These are phyloP conservation scores for Fusarium dlaminii DNA, from an alignment of 2,329 filamentous ascomycete genomes.

Conservation along the genomic window DNA sequence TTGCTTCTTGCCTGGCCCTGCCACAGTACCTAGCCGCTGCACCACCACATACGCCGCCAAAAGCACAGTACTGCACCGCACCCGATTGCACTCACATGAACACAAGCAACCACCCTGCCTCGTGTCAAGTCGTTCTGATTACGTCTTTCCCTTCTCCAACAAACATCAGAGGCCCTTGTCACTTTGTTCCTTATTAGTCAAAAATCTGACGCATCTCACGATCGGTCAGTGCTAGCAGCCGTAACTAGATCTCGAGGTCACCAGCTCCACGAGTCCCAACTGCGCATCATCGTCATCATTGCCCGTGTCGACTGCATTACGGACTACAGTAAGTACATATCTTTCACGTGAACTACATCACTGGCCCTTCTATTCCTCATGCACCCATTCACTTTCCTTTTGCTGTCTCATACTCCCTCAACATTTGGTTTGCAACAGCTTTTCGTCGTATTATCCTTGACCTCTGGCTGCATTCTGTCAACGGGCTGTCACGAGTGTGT, in stretches of 20 bases:
- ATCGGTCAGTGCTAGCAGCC: slow-evolving; percentile 40
- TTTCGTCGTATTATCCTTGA: slow-evolving; percentile 11
- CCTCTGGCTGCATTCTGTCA: slow-evolving; percentile 34
- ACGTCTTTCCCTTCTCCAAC: slow-evolving; percentile 20
- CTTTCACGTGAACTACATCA: slow-evolving; percentile 1
- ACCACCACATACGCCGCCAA: slow-evolving; percentile 37
- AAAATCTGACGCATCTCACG: slow-evolving; percentile 28
- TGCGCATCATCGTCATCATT: slow-evolving; percentile 39
- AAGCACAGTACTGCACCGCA: slow-evolving; percentile 35
- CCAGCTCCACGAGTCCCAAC: slow-evolving; percentile 29
- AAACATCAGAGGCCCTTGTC: slow-evolving; percentile 27
- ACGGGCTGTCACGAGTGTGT: slow-evolving; percentile 46
- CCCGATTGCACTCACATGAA: slow-evolving; percentile 34
- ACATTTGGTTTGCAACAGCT: slow-evolving; percentile 1
- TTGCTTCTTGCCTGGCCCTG: slow-evolving; percentile 30
- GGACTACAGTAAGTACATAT: slow-evolving; percentile 32
- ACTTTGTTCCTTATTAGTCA: slow-evolving; percentile 15
- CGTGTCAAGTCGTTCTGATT: slow-evolving; percentile 22
- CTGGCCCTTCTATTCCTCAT: not conserved
- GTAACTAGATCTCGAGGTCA: slow-evolving; percentile 36
- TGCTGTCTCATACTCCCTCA: not conserved
- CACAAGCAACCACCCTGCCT: slow-evolving; percentile 34
- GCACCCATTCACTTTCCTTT: not conserved
- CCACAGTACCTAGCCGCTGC: slow-evolving; percentile 35
- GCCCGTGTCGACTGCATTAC: slow-evolving; percentile 7